Evolutionary conservation across 495 filamentous ascomycete species (phyloP).

Genomic region (Parachaetomium inaequale): DNA sequence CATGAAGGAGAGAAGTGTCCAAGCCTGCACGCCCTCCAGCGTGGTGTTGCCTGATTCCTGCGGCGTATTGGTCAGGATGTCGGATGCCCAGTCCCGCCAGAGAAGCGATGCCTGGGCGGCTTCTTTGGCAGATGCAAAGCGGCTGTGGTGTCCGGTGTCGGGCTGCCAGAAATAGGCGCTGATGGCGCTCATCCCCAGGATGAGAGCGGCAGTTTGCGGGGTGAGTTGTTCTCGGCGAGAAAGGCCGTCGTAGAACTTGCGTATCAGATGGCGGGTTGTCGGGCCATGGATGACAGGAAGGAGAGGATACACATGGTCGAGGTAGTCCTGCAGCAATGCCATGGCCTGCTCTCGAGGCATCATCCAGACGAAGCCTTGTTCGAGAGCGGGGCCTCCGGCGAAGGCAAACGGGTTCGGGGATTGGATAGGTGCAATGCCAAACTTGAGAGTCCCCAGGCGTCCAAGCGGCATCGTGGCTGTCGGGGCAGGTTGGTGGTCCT

Average conservation of each 20-base stretch:
- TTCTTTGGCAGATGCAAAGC: conserved; percentile 33
- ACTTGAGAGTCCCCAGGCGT: not conserved
- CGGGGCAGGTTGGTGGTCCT: not conserved
- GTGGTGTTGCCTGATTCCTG: conserved; percentile 28
- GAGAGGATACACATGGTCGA: conserved; percentile 9
- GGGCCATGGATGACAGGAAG: conserved; percentile 4
- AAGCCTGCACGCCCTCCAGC: conserved; percentile 46
- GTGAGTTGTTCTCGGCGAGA: not conserved
- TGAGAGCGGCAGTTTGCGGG: conserved; percentile 38
- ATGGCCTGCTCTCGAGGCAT: conserved; percentile 3
- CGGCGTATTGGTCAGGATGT: conserved; percentile 38
- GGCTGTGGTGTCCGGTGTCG: conserved; percentile 18
- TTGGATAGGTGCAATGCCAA: not conserved
- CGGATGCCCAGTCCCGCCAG: conserved; percentile 40
- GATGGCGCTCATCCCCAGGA: conserved; percentile 45
- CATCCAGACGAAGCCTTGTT: not conserved
- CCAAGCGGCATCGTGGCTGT: not conserved
- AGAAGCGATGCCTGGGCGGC: conserved; percentile 30
- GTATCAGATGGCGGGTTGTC: conserved; percentile 33
- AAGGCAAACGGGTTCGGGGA: not conserved
- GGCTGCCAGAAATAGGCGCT: conserved; percentile 41
- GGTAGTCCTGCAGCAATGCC: conserved; percentile 32
- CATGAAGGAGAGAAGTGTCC: conserved; percentile 40
- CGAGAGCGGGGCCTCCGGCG: not conserved
- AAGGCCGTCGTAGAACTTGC: conserved; percentile 19